Evolutionary conservation across 2,329 filamentous ascomycete genomes (phyloP).

Genomic region (Colletotrichum abscissum): DNA sequence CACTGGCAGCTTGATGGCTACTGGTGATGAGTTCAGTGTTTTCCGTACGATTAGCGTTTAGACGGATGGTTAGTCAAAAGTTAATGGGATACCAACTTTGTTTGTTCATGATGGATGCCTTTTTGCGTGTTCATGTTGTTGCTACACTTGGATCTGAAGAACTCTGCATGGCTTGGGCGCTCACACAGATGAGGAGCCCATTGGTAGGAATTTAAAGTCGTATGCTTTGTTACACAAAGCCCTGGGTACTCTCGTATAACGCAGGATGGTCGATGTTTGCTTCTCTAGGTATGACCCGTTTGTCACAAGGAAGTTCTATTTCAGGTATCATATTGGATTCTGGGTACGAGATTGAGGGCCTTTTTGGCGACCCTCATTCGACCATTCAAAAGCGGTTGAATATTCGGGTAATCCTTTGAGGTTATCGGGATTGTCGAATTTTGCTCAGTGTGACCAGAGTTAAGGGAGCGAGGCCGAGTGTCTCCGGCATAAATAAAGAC

Average conservation of each 20-base stretch:
- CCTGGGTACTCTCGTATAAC: slow-evolving; percentile 3
- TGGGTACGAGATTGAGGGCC: neutral
- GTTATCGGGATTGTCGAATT: neutral
- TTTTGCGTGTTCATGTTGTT: neutral
- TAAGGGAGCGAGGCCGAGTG: neutral
- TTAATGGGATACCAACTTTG: slow-evolving; percentile 33
- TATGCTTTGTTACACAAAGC: slow-evolving; percentile 7
- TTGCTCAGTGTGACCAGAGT: neutral
- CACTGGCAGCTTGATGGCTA: slow-evolving; percentile 87
- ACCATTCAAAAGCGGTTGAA: neutral
- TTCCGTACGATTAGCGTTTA: slow-evolving; percentile 88
- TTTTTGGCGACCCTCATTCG: neutral
- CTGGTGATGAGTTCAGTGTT: slow-evolving; percentile 88
- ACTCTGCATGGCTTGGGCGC: neutral
- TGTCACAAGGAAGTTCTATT: slow-evolving; percentile 12
- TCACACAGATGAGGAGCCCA: neutral
- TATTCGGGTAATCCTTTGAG: neutral
- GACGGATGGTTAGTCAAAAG: slow-evolving; percentile 40
- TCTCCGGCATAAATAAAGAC: neutral
- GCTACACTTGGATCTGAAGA: slow-evolving; percentile 8
- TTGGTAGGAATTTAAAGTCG: neutral
- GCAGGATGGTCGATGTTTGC: slow-evolving; percentile 7
- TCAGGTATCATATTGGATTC: neutral
- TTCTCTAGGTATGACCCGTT: slow-evolving; percentile 5
- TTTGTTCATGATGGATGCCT: slow-evolving; percentile 19